Percentiles rank a stretch among this genome's conserved stretches.
phyloP scores from a whole-genome alignment of 2,329 filamentous ascomycete species.

The Colletotrichum liriopes region DNA sequence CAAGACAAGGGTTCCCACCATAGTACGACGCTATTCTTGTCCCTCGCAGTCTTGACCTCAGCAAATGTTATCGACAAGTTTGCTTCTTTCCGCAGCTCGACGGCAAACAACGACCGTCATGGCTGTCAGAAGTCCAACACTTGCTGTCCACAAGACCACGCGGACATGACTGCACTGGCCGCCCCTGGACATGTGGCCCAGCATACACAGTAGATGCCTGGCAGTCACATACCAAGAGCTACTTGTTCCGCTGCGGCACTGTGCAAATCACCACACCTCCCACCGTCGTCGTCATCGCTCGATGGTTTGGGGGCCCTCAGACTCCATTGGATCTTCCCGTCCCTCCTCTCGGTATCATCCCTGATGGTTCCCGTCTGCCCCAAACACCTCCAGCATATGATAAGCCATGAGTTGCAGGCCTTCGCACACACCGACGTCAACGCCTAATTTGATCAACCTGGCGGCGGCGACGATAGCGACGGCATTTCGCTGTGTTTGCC shows the following conservation, averaged over 20 bases:
- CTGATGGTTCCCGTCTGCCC: constrained; percentile 12
- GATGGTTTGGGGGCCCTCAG: constrained; percentile 4
- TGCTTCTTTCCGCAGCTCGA: constrained; percentile 16
- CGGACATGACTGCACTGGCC: constrained; percentile 18
- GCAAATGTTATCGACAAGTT: constrained; percentile 21
- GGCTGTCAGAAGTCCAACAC: constrained; percentile 9
- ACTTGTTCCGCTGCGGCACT: not conserved
- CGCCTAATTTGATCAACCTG: not conserved
- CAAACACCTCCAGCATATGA: constrained; percentile 6
- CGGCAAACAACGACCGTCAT: constrained; percentile 20
- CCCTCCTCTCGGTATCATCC: constrained; percentile 30
- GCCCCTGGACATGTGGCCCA: constrained; percentile 9
- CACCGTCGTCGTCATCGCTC: constrained; percentile 25
- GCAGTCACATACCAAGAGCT: constrained; percentile 17
- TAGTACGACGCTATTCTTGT: constrained; percentile 27
- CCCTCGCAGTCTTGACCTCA: not conserved
- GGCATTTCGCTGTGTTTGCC: constrained; percentile 13
- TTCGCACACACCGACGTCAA: not conserved
- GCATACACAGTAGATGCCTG: not conserved
- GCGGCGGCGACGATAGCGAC: not conserved
- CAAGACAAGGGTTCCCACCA: constrained; percentile 24
- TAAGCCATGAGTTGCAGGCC: not conserved
- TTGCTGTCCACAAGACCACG: constrained; percentile 22
- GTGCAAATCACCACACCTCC: constrained; percentile 24
- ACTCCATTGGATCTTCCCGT: constrained; percentile 31